Evolutionary conservation across 768 basidiomycete species (phyloP), one percentile per base, ranked within the genome.

Genomic region (Daedaleopsis nitida): DNA sequence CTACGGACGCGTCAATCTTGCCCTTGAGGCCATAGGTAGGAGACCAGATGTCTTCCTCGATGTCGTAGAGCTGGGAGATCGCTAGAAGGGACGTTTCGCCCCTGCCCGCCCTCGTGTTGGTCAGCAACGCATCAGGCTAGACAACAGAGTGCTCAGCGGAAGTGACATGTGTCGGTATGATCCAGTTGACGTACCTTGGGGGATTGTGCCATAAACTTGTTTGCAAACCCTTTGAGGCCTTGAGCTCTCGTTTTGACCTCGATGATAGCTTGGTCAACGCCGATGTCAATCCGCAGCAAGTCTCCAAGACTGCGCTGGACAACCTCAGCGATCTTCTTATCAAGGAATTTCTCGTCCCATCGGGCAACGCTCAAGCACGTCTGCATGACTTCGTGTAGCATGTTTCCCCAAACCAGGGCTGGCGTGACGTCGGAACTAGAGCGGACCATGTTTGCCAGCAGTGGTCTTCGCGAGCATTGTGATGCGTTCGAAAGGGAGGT

Each of bases 31-130:
- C 97, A 68, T 92, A 96, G 2, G 86, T 89, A 0, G 97, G 96
- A 0, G 94, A 96, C 91, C 93, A 97, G 65, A 99, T 96, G 65
- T 98, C 95, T 71, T 99, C 97, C 77, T 99, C 97, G 44, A 96
- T 82, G 59, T 94, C 95, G 63, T 93, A 83, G 5, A 97, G 74
- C 32, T 87, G 78, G 6, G 84, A 78, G 51, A 99, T 86, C 0
- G 92, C 90, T 0, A 97, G 80, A 11, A 83, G 75, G 1, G 87
- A 82, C 1, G 76, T 74, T 24, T 80, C 79, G 16, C 80, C 75
- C 1, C 77, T 73, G 0, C 68, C 67, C 16, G 87, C 78, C 10
- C 91, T 83, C 1, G 86, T 87, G 66, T 96, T 87, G 5, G 81
- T 82, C 9, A 97, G 78, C 38, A 83, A 71, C 0, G 88, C 94